phyloP scores from a whole-genome alignment of 2,329 filamentous ascomycete species.

The Colletotrichum camelliae region DNA sequence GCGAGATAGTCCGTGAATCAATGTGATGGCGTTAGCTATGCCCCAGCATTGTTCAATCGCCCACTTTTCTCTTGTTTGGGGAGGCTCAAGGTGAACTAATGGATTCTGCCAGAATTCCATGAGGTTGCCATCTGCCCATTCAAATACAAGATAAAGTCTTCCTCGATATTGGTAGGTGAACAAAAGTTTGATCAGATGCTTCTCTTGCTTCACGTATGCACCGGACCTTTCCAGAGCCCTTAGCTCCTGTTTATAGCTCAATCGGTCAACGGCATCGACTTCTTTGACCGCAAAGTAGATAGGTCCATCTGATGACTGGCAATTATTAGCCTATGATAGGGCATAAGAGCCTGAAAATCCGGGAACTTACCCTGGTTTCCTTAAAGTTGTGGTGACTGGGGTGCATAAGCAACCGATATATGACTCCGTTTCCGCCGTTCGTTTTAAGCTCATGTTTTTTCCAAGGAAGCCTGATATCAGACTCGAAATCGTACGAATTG shows the following conservation, averaged over 20 bases:
- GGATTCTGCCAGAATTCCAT: conserved; percentile 1
- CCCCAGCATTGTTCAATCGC: conserved; percentile 4
- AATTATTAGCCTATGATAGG: background rate
- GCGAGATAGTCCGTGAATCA: background rate
- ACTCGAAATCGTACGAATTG: background rate
- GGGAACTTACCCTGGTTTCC: background rate
- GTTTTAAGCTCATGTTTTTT: background rate
- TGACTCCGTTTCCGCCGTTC: background rate
- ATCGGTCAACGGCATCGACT: background rate
- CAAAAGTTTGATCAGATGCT: conserved; percentile 18
- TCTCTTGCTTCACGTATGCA: background rate
- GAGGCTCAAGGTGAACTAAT: background rate
- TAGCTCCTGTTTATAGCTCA: background rate
- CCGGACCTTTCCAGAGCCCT: background rate
- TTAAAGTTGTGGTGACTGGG: background rate
- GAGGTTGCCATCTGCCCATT: conserved; percentile 24
- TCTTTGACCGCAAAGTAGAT: conserved; percentile 13
- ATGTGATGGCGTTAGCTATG: background rate
- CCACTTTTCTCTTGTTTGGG: background rate
- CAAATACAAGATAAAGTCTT: conserved; percentile 16
- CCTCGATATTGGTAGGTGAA: conserved; percentile 13
- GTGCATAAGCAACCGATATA: background rate
- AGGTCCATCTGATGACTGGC: background rate
- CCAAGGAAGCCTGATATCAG: background rate
- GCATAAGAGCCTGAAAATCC: background rate